Percentiles rank a stretch among this genome's conserved stretches.
These are phyloP conservation scores for Penicillium sp. DNA, from an alignment of 2,329 filamentous ascomycete genomes.

Conservation along the genomic window DNA sequence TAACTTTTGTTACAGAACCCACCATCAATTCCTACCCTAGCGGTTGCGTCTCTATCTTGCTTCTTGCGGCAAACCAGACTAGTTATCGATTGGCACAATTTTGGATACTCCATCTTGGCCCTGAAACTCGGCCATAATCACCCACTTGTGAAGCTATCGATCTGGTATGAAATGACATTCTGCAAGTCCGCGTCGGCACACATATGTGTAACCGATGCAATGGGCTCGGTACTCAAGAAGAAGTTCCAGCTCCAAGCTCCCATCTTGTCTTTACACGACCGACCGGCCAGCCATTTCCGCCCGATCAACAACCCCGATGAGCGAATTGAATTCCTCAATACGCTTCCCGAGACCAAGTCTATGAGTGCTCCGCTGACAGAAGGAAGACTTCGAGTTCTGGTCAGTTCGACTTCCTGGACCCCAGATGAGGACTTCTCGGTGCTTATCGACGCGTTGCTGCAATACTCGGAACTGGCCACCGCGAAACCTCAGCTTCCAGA, in stretches of 20 bases:
- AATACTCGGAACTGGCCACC: slow-evolving; percentile 58
- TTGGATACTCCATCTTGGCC: slow-evolving; percentile 87
- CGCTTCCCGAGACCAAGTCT: slow-evolving; percentile 59
- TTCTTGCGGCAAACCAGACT: slow-evolving; percentile 73
- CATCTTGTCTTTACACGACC: slow-evolving; percentile 73
- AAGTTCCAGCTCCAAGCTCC: slow-evolving; percentile 62
- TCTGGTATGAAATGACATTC: slow-evolving; percentile 69
- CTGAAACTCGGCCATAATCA: slow-evolving; percentile 59
- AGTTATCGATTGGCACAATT: slow-evolving; percentile 98
- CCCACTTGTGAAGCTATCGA: slow-evolving; percentile 71
- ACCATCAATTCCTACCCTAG: slow-evolving; percentile 85
- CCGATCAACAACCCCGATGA: slow-evolving; percentile 53
- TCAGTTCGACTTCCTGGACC: slow-evolving; percentile 96
- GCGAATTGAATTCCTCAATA: slow-evolving; percentile 57
- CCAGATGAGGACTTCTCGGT: slow-evolving; percentile 91
- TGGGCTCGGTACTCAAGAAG: slow-evolving; percentile 66
- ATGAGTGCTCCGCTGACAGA: slow-evolving; percentile 56
- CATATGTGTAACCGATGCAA: slow-evolving; percentile 83
- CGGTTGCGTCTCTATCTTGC: slow-evolving; percentile 67
- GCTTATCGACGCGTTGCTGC: slow-evolving; percentile 72
- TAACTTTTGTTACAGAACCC: slow-evolving; percentile 61
- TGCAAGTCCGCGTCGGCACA: slow-evolving; percentile 66
- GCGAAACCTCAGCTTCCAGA: slow-evolving; percentile 51
- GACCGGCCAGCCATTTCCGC: slow-evolving; percentile 75
- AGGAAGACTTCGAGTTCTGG: slow-evolving; percentile 62